These are phyloP conservation scores for Rhizopus arrhizus DNA, from an alignment of 371 early-diverging fungal species.

Conservation along the genomic window DNA sequence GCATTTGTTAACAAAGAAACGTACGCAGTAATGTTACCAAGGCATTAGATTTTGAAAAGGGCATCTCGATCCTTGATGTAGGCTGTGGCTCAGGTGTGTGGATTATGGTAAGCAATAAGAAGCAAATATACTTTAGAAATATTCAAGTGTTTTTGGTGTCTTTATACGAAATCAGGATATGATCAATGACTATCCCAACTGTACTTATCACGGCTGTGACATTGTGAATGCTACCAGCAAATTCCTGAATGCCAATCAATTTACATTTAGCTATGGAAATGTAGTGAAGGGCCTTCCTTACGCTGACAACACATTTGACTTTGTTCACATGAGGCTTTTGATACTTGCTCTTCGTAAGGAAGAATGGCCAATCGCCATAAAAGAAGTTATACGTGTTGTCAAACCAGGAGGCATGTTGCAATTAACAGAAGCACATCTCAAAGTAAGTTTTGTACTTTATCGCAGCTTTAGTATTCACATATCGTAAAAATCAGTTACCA, in stretches of 20 bases:
- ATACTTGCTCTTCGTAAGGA: constrained; percentile 30
- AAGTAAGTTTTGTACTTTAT: constrained; percentile 8
- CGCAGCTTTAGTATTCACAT: too few species aligned
- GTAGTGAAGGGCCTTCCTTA: constrained; percentile 41
- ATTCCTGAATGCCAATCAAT: constrained; percentile 23
- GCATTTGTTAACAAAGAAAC: constrained; percentile 21
- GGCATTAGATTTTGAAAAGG: constrained; percentile 2
- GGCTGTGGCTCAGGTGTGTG: constrained; percentile 50
- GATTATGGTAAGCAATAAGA: constrained; percentile 14
- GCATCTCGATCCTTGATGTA: constrained; percentile 38
- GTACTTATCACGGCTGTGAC: constrained; percentile 39
- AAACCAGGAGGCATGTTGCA: constrained; percentile 39
- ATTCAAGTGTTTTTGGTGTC: background rate
- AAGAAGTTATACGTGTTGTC: constrained; percentile 24
- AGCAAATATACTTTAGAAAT: background rate
- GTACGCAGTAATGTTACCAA: constrained; percentile 21
- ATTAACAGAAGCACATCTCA: constrained; percentile 33
- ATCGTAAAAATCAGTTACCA: too few species aligned
- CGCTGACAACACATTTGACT: constrained; percentile 30
- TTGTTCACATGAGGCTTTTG: constrained; percentile 25
- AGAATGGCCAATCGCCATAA: constrained; percentile 26
- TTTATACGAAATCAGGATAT: constrained; percentile 22
- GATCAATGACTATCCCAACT: constrained; percentile 40
- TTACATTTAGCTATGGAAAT: constrained; percentile 19
- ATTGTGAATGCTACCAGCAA: constrained; percentile 42